phyloP scores from a whole-genome alignment of 2,329 filamentous ascomycete species.

The Aureobasidium uvarum region DNA sequence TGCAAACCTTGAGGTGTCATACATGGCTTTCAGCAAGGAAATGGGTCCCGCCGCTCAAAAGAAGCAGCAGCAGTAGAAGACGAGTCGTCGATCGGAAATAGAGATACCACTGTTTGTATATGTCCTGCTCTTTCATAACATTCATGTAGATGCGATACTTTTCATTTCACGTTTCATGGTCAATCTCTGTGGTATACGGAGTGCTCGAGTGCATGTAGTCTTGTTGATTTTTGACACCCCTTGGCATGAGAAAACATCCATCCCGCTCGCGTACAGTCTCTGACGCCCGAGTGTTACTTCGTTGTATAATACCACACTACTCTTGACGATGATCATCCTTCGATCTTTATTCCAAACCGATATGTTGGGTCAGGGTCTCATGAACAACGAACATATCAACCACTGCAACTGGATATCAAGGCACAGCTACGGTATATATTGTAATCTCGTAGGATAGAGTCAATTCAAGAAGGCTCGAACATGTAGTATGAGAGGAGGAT shows the following conservation, averaged over 20 bases:
- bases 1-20: constrained; percentile 79
- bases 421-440: no score
- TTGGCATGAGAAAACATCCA: neutral
- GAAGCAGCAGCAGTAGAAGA: constrained; percentile 53
- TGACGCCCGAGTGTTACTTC: neutral
- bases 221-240: neutral
- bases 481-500: no score
- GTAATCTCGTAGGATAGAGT: no score
- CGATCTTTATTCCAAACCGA: no score
- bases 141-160: constrained; percentile 19
- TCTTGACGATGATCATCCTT: no score
- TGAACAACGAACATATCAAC: no score
- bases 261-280: neutral
- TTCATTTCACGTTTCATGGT: neutral
- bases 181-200: neutral
- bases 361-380: no score
- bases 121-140: constrained; percentile 1
- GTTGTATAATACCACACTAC: no score
- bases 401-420: no score
- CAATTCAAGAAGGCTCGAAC: no score
- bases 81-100: neutral
- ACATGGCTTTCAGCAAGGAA: constrained; percentile 95
- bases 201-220: neutral
- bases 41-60: constrained; percentile 87
- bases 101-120: constrained; percentile 20